phyloP scores from a whole-genome alignment of 176 grass and related monocot species.

The Aegilops tauschii region DNA sequence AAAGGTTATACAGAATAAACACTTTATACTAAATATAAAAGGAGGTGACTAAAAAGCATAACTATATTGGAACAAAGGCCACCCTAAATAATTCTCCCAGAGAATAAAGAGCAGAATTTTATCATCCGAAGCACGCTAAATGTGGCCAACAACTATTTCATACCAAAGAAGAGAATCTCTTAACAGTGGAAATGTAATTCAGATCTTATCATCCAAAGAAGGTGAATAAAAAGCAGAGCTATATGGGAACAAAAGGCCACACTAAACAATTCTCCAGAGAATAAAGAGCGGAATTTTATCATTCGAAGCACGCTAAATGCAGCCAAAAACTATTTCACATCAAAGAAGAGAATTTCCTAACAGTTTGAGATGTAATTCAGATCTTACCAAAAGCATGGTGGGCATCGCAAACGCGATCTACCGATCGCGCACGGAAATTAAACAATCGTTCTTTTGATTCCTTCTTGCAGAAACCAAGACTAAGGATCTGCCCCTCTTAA shows the following conservation, averaged over 20 bases:
- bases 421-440: background rate
- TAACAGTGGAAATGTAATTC: slow-evolving; percentile 17
- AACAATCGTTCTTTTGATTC: slow-evolving; percentile 38
- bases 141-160: slow-evolving; percentile 11
- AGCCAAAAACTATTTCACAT: slow-evolving; percentile 3
- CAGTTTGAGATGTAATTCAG: slow-evolving; percentile 23
- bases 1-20: slow-evolving; percentile 33
- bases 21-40: slow-evolving; percentile 7
- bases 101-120: slow-evolving; percentile 34
- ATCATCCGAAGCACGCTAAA: background rate
- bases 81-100: background rate
- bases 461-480: slow-evolving; percentile 44
- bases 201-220: slow-evolving; percentile 22
- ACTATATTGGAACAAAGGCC: slow-evolving; percentile 31
- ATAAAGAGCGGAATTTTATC: slow-evolving; percentile 35
- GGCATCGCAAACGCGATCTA: slow-evolving; percentile 19
- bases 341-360: slow-evolving; percentile 20
- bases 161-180: slow-evolving; percentile 11
- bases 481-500: background rate
- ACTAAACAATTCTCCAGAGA: slow-evolving; percentile 14
- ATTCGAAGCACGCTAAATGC: slow-evolving; percentile 6
- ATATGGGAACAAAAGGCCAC: slow-evolving; percentile 36
- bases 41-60: background rate
- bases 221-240: background rate
- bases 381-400: slow-evolving; percentile 30